Percentiles rank a stretch among this genome's conserved stretches.
Evolutionary conservation across 2,329 filamentous ascomycete species (phyloP).

Genomic region (Aspergillus sp.): DNA sequence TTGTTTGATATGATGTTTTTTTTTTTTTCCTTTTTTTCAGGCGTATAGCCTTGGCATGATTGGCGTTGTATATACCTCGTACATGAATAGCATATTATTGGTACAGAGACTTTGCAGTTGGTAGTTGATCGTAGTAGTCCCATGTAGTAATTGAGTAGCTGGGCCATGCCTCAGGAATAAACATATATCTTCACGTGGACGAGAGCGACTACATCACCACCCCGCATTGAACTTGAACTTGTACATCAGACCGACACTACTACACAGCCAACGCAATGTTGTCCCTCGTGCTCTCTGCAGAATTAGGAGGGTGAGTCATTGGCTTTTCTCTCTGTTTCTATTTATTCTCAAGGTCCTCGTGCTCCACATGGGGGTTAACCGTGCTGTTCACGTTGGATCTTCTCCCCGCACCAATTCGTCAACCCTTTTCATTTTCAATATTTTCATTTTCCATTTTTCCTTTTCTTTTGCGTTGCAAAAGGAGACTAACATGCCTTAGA

Average conservation of each 20-base stretch:
- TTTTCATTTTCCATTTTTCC: too few relatives aligned
- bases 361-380: not conserved
- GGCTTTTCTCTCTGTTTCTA: not conserved
- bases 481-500: conserved; percentile 42
- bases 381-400: not conserved
- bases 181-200: too few relatives aligned
- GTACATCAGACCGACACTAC: not conserved
- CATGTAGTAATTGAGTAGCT: not conserved
- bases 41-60: conserved; percentile 18
- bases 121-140: not conserved
- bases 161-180: too few relatives aligned
- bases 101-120: not conserved
- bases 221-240: conserved; percentile 6
- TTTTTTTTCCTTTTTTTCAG: conserved; percentile 17
- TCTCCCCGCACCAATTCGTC: not conserved
- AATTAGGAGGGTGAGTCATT: not conserved
- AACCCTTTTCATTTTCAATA: too few relatives aligned
- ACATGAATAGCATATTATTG: not conserved
- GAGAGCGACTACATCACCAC: conserved; percentile 1
- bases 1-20: conserved; percentile 2
- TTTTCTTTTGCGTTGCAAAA: not conserved
- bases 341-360: not conserved
- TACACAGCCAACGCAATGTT: not conserved
- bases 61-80: conserved; percentile 17
- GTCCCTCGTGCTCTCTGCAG: not conserved